These are phyloP conservation scores for Suillus weaverae DNA, from an alignment of 768 basidiomycete species.

Conservation along the genomic window DNA sequence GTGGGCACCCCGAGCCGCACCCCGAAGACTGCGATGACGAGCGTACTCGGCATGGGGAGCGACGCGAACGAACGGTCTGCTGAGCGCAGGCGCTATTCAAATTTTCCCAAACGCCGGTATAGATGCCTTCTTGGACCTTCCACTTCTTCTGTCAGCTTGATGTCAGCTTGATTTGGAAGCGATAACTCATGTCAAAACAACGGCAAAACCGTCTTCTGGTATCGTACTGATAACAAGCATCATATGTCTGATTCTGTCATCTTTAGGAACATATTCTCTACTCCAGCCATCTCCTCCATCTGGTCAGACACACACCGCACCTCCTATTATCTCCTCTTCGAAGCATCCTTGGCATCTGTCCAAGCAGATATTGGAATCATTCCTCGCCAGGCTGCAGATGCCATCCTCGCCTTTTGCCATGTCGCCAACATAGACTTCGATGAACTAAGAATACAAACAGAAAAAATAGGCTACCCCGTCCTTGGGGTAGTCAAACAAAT, in stretches of 20 bases:
- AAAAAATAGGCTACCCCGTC: slow-evolving; percentile 46
- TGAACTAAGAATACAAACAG: slow-evolving; percentile 39
- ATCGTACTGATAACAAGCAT: too few species aligned
- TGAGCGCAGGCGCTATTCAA: not conserved
- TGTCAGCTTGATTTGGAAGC: not conserved
- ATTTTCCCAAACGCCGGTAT: not conserved
- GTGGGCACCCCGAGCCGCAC: not conserved
- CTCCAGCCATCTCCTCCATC: slow-evolving; percentile 35
- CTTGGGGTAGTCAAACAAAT: slow-evolving; percentile 46
- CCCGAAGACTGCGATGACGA: not conserved
- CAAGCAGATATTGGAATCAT: slow-evolving; percentile 42
- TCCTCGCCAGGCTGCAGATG: slow-evolving; percentile 37
- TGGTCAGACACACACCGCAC: slow-evolving; percentile 40
- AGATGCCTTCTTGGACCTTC: not conserved
- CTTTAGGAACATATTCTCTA: slow-evolving; percentile 43
- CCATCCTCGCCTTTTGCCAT: slow-evolving; percentile 36
- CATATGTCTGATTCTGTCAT: slow-evolving; percentile 30
- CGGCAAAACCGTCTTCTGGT: not conserved
- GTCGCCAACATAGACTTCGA: slow-evolving; percentile 40
- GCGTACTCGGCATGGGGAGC: not conserved
- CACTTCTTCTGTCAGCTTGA: not conserved
- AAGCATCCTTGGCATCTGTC: slow-evolving; percentile 35
- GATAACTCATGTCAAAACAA: not conserved
- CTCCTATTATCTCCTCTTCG: slow-evolving; percentile 28
- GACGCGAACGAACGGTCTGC: not conserved